These are phyloP conservation scores for Porcisia hertigi DNA, from an alignment of 208 protist genomes.

Conservation along the genomic window DNA sequence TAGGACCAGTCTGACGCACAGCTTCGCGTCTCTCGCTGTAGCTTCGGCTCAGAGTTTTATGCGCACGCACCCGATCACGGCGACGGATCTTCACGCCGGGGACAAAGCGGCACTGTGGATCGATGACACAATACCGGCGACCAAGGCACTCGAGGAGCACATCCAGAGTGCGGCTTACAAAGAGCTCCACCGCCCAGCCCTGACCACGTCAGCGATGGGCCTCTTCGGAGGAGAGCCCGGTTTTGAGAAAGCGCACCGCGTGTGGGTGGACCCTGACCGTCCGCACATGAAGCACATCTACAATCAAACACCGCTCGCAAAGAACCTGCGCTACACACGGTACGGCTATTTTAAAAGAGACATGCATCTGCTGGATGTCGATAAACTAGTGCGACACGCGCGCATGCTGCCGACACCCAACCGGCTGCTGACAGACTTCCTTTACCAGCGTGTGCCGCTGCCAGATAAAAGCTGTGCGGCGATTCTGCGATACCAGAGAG, in stretches of 20 bases:
- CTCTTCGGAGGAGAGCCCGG: slow-evolving; percentile 90
- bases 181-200: slow-evolving; percentile 84
- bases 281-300: slow-evolving; percentile 92
- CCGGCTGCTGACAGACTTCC: slow-evolving; percentile 86
- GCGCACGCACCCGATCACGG: slow-evolving; percentile 6
- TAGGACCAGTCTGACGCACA: slow-evolving; percentile 18
- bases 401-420: slow-evolving; percentile 86
- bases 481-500: slow-evolving; percentile 78
- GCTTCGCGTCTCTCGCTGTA: slow-evolving; percentile 39
- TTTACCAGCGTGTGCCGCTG: slow-evolving; percentile 89
- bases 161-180: slow-evolving; percentile 69
- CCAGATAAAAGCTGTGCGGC: slow-evolving; percentile 81
- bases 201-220: slow-evolving; percentile 83
- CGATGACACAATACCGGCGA: slow-evolving; percentile 60
- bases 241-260: slow-evolving; percentile 89
- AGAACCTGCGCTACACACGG: slow-evolving; percentile 88
- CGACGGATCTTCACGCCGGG: not conserved
- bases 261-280: slow-evolving; percentile 91
- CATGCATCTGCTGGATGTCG: slow-evolving; percentile 90
- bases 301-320: slow-evolving; percentile 82
- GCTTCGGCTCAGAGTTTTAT: slow-evolving; percentile 35
- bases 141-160: slow-evolving; percentile 52
- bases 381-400: slow-evolving; percentile 90
- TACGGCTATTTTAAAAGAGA: slow-evolving; percentile 93
- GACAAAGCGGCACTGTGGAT: slow-evolving; percentile 56